Evolutionary conservation across 2,329 filamentous ascomycete genomes (phyloP), one percentile per base, ranked within the genome.

Genomic region (Aspergillus oerlinghausenensis): DNA sequence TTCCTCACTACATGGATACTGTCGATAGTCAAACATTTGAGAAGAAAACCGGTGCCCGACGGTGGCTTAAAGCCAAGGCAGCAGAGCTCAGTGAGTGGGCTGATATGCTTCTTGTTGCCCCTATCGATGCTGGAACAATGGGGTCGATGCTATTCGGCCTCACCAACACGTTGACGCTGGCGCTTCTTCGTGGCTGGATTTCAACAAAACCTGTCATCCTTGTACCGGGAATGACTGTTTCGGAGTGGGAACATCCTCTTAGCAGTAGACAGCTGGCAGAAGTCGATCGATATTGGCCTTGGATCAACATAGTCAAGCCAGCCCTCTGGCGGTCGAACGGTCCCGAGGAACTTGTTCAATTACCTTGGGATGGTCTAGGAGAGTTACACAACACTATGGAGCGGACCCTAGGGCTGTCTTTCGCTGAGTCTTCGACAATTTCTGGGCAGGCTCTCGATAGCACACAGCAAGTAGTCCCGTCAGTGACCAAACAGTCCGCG

Each of bases 181-280:
- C 93, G 64, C 84, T 96, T 1, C 72, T 97, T 50, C 84, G 92
- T 52, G 89, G 89, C 55, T 97, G 92, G 92, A 87, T 95, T 65
- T 86, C 88, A 0, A 88, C 87, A 6, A 96, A 96, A 75, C 89
- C 88, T 65, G 88, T 96, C 29, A 76, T 96, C 50, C 77, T 97
- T 56, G 87, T 96, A 6, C 92, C 92, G 0, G 90, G 90, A 62
- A 95, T 97, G 92, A 93, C 89, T 35, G 85, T 85, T 1, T 83
- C 89, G 58, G 92, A 93, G 85, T 96, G 91, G 91, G 86, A 92
- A 69, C 92, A 94, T 66, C 90, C 92, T 2, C 87, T 92, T 76
- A 96, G 90, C 17, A 90, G 89, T 76, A 88, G 91, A 66, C 92
- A 96, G 69, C 82, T 96, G 59, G 88, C 84, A 73, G 94, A 95